Evolutionary conservation across 2,329 filamentous ascomycete species (phyloP), one percentile per base, ranked within the genome.

Genomic region (Tympanopsis confertula): DNA sequence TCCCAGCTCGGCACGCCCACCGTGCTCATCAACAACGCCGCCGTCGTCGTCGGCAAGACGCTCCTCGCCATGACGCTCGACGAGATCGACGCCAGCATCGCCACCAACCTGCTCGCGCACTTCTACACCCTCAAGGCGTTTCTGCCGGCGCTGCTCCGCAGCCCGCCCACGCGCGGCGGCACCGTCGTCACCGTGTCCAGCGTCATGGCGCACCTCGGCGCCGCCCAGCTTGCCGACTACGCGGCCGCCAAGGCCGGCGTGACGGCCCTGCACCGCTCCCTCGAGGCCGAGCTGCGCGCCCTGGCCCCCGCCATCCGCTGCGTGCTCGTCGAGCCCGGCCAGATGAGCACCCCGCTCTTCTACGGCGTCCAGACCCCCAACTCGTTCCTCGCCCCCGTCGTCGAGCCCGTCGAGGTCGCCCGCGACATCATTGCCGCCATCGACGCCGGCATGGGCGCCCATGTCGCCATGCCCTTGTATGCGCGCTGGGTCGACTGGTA

Each of bases 1-100:
- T 32, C n/a, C 37, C 47, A 94, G 86, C 77, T 96, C 47, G 89
- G 91, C 38, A 73, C 76, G 2, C 87, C 88, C 1, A 94, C 89
- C 2, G 81, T 96, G 41, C 67, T 98, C 35, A 86, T 98, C 65
- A 96, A 96, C 69, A 95, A 94, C 58, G 91, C 91, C 4, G 91
- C 86, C 37, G 72, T 91, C 32, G 70, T 82, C 42, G 17, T 12
- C 30, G 85, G 84, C 43, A 83, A 86, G 55, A 68, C 78, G 2
- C 66, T 96, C 15, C 72, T 94, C 41, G 69, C 82, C 48, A 71
- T 85, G 39, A 68, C 72, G 5, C 52, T 75, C 14, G 65, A 74
- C 35, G 79, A 87, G 42, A 69, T 87, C 41, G 78, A 87, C 46
- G 72, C 66, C 42, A 89, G 77, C 45, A 69, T 96, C 52, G 65